Percentiles rank a stretch among this genome's conserved stretches.
Conservation (phyloP, 2,329 filamentous ascomycete genomes). For the Alternaria sp. region DNA sequence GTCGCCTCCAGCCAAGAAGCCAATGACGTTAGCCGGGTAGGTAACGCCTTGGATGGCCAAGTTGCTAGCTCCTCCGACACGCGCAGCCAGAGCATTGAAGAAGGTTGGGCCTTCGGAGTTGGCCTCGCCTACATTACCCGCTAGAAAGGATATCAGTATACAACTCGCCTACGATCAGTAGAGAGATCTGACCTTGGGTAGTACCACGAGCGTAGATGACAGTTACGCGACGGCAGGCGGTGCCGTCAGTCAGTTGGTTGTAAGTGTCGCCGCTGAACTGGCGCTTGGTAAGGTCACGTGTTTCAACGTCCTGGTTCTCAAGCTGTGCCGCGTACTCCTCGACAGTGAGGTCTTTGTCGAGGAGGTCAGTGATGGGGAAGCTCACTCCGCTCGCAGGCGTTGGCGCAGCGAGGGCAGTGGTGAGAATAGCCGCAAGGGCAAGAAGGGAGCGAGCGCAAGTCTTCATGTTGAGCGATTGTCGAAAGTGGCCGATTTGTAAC, state of each 20-base stretch:
- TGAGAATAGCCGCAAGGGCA: slow-evolving; percentile 22
- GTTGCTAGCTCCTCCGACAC: slow-evolving; percentile 50
- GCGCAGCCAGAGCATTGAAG: slow-evolving; percentile 53
- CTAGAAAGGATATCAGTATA: not conserved
- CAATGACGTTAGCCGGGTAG: slow-evolving; percentile 54
- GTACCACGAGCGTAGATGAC: slow-evolving; percentile 64
- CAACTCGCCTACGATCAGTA: not conserved
- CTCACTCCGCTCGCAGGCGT: slow-evolving; percentile 23
- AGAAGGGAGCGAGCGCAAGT: slow-evolving; percentile 21
- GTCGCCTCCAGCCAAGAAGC: slow-evolving; percentile 57
- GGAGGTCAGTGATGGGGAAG: slow-evolving; percentile 36
- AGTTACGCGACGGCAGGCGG: slow-evolving; percentile 55
- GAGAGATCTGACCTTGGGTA: slow-evolving; percentile 42
- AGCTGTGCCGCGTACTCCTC: slow-evolving; percentile 31
- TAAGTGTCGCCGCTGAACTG: slow-evolving; percentile 33
- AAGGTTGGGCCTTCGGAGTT: slow-evolving; percentile 56
- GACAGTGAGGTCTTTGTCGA: slow-evolving; percentile 30
- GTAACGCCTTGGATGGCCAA: slow-evolving; percentile 63
- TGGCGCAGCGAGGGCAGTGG: slow-evolving; percentile 22
- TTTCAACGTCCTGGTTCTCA: slow-evolving; percentile 16
- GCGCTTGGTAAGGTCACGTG: slow-evolving; percentile 21
- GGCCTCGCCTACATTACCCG: slow-evolving; percentile 58
- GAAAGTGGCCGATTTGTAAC: not conserved
- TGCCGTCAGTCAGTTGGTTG: slow-evolving; percentile 41
- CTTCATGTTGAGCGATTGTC: slow-evolving; percentile 24